Evolutionary conservation across 139 green algal species (phyloP), one percentile per base, ranked within the genome.

Genomic region (Chlorella sorokiniana): DNA sequence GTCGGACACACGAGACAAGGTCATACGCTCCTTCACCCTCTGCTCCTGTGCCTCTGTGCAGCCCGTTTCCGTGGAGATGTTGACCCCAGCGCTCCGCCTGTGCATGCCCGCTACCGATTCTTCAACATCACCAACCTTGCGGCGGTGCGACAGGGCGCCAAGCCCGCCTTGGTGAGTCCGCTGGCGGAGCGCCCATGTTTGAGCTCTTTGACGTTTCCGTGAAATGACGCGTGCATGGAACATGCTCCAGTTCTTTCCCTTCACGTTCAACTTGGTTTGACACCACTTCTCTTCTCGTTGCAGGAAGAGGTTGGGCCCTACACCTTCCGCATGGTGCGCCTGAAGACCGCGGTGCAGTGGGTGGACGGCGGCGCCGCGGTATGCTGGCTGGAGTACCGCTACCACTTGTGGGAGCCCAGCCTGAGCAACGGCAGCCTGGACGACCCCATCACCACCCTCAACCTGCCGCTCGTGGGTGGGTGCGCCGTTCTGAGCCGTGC

Each of bases 91-190:
- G n/a, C 27, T 27, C 42, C 83, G 25, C 52, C 69, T 2, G 67
- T 82, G 71, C 33, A 69, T 0, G 22, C 62, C 20, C 31, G 33
- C 54, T 86, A 87, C 63, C 81, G 69, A 16, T 40, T 93, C 29
- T 85, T 91, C 59, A 93, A 91, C 75, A 86, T 93, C 65, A 90
- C 86, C 4, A 93, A 93, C 54, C 11, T 92, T 62, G 76, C 71
- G 14, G 86, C 82, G 20, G 89, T 93, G 14, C 76, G 83, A 22
- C 20, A 65, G 25, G 89, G 89, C 27, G 75, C 29, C 25, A 87
- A 85, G 40, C 87, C 89, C 20, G 40, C 74, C 2, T 61, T 92
- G 87, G 85, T 90, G 76, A 45, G 87, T n/a, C 56, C 56, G 10
- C n/a, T n/a, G n/a, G n/a, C n/a, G n/a, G n/a, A n/a, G n/a, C n/a